Evolutionary conservation across 2,329 filamentous ascomycete species (phyloP), one percentile per base, ranked within the genome.

Genomic region (Ophiostoma montium): DNA sequence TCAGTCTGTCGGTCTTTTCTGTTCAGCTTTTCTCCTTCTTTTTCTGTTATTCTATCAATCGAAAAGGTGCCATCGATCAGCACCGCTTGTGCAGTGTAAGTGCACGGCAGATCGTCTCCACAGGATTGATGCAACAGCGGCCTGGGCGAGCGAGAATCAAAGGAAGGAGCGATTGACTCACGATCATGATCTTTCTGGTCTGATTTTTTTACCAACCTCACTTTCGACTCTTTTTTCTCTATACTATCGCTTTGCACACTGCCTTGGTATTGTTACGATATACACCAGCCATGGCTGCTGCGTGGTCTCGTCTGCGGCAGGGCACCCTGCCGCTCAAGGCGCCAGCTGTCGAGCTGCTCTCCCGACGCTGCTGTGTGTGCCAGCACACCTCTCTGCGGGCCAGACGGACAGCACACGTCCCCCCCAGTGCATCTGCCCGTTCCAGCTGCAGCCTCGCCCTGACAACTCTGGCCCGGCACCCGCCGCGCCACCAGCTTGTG

Each of bases 221-320:
- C 23, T 10, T 6, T 30, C 36, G 23, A 39, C 19, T 21, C 8
- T 18, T 6, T 23, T 12, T 13, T 12, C 15, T 18, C 8, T 19
- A 39, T 3, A 35, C 19, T 23, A 12, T 10, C 35, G 35, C 13
- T 19, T 41, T 41, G 18, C 36, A 41, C 36, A 6, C 15, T 16
- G n/a, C n/a, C n/a, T n/a, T n/a, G n/a, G n/a, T n/a, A n/a, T n/a
- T n/a, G n/a, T n/a, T n/a, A n/a, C n/a, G n/a, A n/a, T n/a, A n/a
- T n/a, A n/a, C 38, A 10, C 33, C 21, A n/a, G 19, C 32, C 19
- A 53, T 53, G 52, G 18, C 52, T 15, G 51, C 48, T 38, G 53
- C 55, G 42, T 58, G 54, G 55, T 53, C 53, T 46, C 45, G 55
- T 35, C 42, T 50, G 23, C 54, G 57, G 50, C 55, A 52, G 30